A percentile compares a stretch with the other conserved stretches of the same genome.
phyloP scores from a whole-genome alignment of 2,329 filamentous ascomycete species.

The Botrytis galanthina region DNA sequence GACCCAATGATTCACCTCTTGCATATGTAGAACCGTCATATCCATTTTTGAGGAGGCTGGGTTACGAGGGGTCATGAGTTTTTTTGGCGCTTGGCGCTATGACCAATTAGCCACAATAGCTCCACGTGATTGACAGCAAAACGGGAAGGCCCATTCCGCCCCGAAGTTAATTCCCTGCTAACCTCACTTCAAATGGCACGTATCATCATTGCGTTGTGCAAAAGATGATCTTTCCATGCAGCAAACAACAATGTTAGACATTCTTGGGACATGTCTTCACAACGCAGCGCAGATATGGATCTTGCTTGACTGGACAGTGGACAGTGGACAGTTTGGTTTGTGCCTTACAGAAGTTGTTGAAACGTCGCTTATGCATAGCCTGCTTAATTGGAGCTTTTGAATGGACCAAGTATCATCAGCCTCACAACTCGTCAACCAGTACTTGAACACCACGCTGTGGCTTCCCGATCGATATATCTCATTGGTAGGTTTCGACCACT shows the following conservation, averaged over 20 bases:
- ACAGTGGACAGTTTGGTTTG: not conserved
- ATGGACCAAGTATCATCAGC: slow-evolving; percentile 14
- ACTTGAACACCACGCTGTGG: slow-evolving; percentile 13
- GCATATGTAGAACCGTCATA: not conserved
- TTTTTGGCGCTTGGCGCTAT: not conserved
- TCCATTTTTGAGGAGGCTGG: slow-evolving; percentile 21
- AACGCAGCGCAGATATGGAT: slow-evolving; percentile 13
- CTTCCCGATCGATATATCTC: not conserved
- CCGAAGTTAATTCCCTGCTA: not conserved
- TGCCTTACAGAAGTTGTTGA: not conserved
- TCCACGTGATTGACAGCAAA: slow-evolving; percentile 15
- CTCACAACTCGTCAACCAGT: not conserved
- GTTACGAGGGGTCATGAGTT: not conserved
- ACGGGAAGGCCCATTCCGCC: not conserved
- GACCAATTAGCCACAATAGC: not conserved
- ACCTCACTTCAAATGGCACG: slow-evolving; percentile 14
- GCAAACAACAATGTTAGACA: not conserved
- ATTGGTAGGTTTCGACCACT: not conserved
- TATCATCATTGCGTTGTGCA: slow-evolving; percentile 11
- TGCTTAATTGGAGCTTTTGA: not conserved
- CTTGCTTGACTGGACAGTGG: not conserved
- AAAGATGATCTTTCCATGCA: not conserved
- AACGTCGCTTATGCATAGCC: slow-evolving; percentile 15
- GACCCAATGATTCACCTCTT: slow-evolving; percentile 21
- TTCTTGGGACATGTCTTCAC: not conserved